phyloP scores from a whole-genome alignment of 2,329 filamentous ascomycete species.

The Phialophora chinensis region DNA sequence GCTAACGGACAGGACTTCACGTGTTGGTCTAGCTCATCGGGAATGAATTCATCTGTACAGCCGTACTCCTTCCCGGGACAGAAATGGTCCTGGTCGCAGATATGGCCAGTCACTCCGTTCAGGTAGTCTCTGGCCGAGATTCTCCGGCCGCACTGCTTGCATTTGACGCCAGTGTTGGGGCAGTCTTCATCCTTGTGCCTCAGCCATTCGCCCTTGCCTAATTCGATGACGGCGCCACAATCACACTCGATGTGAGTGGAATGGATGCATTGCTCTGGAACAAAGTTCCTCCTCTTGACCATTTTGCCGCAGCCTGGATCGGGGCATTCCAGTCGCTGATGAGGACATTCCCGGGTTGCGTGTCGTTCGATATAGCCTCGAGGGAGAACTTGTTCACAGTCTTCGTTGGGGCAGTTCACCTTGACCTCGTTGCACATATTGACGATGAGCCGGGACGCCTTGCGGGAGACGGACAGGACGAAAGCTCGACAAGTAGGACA shows the following conservation, averaged over 20 bases:
- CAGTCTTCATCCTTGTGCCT: conserved; percentile 40
- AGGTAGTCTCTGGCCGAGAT: conserved; percentile 35
- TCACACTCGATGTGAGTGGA: conserved; percentile 39
- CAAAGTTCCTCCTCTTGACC: conserved; percentile 61
- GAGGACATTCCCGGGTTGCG: conserved; percentile 65
- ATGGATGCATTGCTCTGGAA: conserved; percentile 38
- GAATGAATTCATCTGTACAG: conserved; percentile 49
- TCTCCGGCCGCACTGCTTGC: conserved; percentile 30
- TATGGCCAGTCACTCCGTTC: conserved; percentile 27
- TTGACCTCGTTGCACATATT: conserved; percentile 68
- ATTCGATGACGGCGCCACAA: conserved; percentile 38
- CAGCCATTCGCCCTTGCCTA: conserved; percentile 38
- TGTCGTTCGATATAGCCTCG: conserved; percentile 65
- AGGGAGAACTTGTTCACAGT: conserved; percentile 61
- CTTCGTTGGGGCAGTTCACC: conserved; percentile 65
- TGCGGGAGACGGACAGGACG: conserved; percentile 46
- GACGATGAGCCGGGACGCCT: conserved; percentile 61
- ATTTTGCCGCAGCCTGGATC: conserved; percentile 56
- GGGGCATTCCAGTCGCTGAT: conserved; percentile 60
- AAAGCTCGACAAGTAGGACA: conserved; percentile 65
- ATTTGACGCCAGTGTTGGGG: conserved; percentile 34
- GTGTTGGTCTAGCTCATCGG: conserved; percentile 50
- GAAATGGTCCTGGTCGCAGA: conserved; percentile 37
- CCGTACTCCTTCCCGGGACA: conserved; percentile 46
- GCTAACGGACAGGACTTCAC: conserved; percentile 59